Evolutionary conservation across 345 rosid species (phyloP), one percentile per base, ranked within the genome.

Genomic region (Arabidopsis suecica): DNA sequence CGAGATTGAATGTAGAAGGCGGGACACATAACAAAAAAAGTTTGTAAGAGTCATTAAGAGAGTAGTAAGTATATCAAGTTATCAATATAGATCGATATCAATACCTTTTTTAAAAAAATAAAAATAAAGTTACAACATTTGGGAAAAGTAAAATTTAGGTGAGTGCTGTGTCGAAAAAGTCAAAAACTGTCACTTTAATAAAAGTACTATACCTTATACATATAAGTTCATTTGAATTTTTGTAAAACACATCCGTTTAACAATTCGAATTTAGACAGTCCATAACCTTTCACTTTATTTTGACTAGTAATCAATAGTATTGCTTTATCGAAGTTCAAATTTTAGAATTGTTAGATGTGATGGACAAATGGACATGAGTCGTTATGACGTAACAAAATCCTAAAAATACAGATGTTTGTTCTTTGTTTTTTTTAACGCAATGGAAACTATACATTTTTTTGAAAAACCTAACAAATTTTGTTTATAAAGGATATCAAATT

Each of bases 141-240:
- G 38, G 38, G 30, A 45, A 65, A 65, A 45, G 13, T 5, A 37
- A 37, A 57, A 2, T 11, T 33, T 58, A 67, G 20, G 61, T 13
- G 25, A 66, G 61, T 74, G 51, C 25, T 74, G 51, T 56, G 41
- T 56, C 40, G 25, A 74, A 65, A 69, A 65, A 65, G 72, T 57
- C 66, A 65, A 74, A 74, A 23, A 37, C 5, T 67, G 18, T 23
- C 34, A 53, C 78, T 57, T 75, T 59, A 38, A n/a, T 18, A 38
- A 75, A 74, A 40, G 61, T 30, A 60, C 5, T 37, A 12, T 60
- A 58, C 36, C 13, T 33, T 33, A 42, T 0, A 49, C 75, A 47
- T 49, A 45, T 49, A 45, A 56, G 32, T 22, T 22, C 30, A 34
- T 58, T 66, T 74, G 67, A 66, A 48, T 37, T 34, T 57, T 9